A percentile compares a stretch with the other conserved stretches of the same genome.
phyloP scores from a whole-genome alignment of 345 rosid species.

The Excoecaria agallocha region DNA sequence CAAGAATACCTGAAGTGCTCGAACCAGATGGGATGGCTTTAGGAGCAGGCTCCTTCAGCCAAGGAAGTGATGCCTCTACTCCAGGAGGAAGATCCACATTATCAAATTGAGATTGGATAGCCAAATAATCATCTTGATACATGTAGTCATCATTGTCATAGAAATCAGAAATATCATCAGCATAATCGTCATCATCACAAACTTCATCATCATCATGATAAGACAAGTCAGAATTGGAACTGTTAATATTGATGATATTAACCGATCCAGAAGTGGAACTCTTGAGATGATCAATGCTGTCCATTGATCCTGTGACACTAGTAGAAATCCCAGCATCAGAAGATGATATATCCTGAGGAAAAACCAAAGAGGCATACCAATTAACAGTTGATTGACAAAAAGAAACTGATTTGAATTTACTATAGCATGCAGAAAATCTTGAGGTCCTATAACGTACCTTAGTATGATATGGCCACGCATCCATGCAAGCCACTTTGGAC shows the following conservation, averaged over 20 bases:
- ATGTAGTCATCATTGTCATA: conserved; percentile 22
- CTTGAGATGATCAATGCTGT: conserved; percentile 30
- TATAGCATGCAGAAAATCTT: neutral
- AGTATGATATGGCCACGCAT: conserved; percentile 12
- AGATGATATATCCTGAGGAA: conserved; percentile 39
- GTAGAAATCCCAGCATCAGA: conserved; percentile 26
- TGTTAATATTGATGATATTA: conserved; percentile 22
- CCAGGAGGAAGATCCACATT: conserved; percentile 59
- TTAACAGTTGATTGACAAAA: neutral
- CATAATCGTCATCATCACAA: conserved; percentile 10
- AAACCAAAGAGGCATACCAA: neutral
- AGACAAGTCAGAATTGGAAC: conserved; percentile 36
- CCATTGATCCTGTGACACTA: conserved; percentile 26
- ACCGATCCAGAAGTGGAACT: conserved; percentile 31
- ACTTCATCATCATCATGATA: conserved; percentile 22
- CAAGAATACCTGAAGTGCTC: conserved; percentile 13
- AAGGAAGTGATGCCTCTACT: conserved; percentile 46
- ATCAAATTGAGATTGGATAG: conserved; percentile 47
- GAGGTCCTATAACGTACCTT: conserved; percentile 23
- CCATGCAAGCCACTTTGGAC: conserved; percentile 26
- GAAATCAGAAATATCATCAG: neutral
- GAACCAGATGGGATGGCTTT: conserved; percentile 11
- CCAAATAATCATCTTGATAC: conserved; percentile 28
- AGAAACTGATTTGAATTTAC: neutral
- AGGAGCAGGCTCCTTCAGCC: conserved; percentile 37